phyloP scores from a whole-genome alignment of 164 flowering plant genomes.

The Vitis rotundifolia region DNA sequence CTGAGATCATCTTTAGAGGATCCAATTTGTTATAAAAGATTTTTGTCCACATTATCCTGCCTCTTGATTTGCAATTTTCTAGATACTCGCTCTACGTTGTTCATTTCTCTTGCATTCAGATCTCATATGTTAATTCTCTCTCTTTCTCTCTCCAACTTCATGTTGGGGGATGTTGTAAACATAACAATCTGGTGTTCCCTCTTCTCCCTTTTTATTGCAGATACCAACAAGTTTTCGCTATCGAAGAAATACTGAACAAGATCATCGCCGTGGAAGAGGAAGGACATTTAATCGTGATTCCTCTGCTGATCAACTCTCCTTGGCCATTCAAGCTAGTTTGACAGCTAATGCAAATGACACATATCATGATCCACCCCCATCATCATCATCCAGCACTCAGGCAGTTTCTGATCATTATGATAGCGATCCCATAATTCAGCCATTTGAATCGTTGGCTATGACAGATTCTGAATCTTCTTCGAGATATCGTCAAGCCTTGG shows the following conservation, averaged over 20 bases:
- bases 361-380: slow-evolving; percentile 19
- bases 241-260: slow-evolving; percentile 56
- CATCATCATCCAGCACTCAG: slow-evolving; percentile 33
- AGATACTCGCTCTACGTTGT: neutral
- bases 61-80: neutral
- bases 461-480: slow-evolving; percentile 59
- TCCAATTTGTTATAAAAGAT: neutral
- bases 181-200: neutral
- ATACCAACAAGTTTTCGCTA: slow-evolving; percentile 89
- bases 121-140: neutral
- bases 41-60: neutral
- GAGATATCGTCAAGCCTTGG: slow-evolving; percentile 76
- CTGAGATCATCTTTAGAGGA: neutral
- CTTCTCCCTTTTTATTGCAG: slow-evolving; percentile 31
- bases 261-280: slow-evolving; percentile 67
- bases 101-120: neutral
- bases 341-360: slow-evolving; percentile 36
- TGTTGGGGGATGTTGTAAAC: slow-evolving; percentile 1
- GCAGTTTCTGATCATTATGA: slow-evolving; percentile 28
- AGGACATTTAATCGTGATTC: slow-evolving; percentile 46
- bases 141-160: neutral
- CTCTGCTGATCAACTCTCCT: slow-evolving; percentile 55
- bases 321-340: slow-evolving; percentile 72
- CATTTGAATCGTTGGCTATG: slow-evolving; percentile 54
- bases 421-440: slow-evolving; percentile 43